Evolutionary conservation across 2,329 filamentous ascomycete genomes (phyloP).

Genomic region (Orbilia blumenaviensis): DNA sequence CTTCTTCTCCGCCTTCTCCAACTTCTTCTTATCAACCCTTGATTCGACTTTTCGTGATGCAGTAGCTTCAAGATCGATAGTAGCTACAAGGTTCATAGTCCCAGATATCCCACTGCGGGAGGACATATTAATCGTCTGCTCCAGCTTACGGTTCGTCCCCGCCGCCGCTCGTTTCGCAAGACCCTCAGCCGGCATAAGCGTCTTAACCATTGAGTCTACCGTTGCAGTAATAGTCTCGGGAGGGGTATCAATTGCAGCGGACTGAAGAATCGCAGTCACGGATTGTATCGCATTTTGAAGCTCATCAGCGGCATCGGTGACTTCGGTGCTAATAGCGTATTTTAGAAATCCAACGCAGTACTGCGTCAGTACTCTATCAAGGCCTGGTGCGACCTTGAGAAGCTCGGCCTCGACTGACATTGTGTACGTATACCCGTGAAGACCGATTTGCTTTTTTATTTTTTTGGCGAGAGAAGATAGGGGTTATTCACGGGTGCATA

Average conservation of each 20-base stretch:
- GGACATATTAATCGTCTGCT: constrained; percentile 94
- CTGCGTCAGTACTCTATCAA: constrained; percentile 87
- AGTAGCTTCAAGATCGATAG: constrained; percentile 92
- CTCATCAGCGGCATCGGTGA: constrained; percentile 75
- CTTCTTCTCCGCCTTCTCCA: constrained; percentile 97
- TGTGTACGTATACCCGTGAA: neutral
- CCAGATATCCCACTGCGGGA: constrained; percentile 95
- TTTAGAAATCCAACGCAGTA: constrained; percentile 94
- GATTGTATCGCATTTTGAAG: constrained; percentile 83
- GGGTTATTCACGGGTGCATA: neutral
- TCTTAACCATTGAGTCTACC: constrained; percentile 87
- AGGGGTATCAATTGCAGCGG: constrained; percentile 75
- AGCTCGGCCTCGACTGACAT: constrained; percentile 52
- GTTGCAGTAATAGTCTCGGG: constrained; percentile 83
- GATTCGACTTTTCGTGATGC: constrained; percentile 95
- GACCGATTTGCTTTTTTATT: neutral
- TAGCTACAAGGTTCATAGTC: constrained; percentile 85
- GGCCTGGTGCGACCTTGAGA: constrained; percentile 74
- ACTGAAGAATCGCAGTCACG: constrained; percentile 88
- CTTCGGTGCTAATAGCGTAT: constrained; percentile 87
- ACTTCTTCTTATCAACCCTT: constrained; percentile 96
- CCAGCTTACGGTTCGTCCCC: constrained; percentile 83
- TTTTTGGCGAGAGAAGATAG: neutral
- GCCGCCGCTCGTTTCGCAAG: constrained; percentile 65
- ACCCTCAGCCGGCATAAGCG: constrained; percentile 72